Evolutionary conservation across 177 flowering plant genomes (phyloP), one percentile per base, ranked within the genome.

Genomic region (Tripterygium wilfordii): DNA sequence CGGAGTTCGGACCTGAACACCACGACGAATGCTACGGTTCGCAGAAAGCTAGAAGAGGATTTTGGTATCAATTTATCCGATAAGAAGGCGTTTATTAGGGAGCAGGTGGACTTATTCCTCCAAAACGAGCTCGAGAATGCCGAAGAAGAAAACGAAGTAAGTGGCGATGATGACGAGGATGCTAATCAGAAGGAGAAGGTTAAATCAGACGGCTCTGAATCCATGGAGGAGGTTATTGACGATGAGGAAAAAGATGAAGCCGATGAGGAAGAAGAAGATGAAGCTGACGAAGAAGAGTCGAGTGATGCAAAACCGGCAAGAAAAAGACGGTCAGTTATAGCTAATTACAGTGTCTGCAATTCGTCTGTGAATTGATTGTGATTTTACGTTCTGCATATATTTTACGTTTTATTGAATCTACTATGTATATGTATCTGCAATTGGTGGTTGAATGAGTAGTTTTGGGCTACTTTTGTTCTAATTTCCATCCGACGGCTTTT

Each of bases 41-140:
- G 96, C 49, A 77, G 85, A 27, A 49, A 60, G 40, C 67, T 91
- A 25, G 92, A 88, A 70, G 72, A 70, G 24, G 88, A 85, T 31
- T 80, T 91, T 55, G 88, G 79, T 10, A 53, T 91, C 47, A 88
- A 83, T 72, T 78, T 92, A 37, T 66, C 95, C 2, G 82, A 76
- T 14, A 70, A 65, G 51, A 92, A 80, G 46, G 71, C 67, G 8
- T 85, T 88, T 40, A 74, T 91, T 22, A 58, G 95, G 37, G 88
- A 81, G 28, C 98, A 88, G 44, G 72, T 88, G 24, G 95, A 91
- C 52, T 48, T 71, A 42, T 85, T 63, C 38, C 70, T 85, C 26
- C 73, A 77, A 52, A 63, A 38, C 54, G 78, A 75, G 24, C 23
- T 53, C 18, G 71, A 66, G 26, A 53, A 64, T 23, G 57, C 54